Conservation (phyloP, 108 stramenopile species). For the Conticribra weissflogii region DNA sequence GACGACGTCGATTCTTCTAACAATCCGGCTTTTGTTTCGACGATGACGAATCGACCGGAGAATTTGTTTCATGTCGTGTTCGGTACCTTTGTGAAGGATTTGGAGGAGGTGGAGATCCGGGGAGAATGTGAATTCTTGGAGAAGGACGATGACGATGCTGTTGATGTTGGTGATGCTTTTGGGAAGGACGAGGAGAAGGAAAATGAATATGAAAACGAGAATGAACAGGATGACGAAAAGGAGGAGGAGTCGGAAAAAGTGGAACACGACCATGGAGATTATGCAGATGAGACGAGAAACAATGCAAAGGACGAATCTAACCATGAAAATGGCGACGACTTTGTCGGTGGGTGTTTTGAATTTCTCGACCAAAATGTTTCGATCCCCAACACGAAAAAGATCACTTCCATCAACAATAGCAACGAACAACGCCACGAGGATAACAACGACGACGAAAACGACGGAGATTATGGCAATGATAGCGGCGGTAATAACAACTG, state of each 20-base stretch:
- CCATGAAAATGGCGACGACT: neutral
- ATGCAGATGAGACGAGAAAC: neutral
- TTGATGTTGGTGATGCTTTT: neutral
- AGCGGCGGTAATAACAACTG: neutral
- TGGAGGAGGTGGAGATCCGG: neutral
- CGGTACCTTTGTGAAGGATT: neutral
- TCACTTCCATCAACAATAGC: neutral
- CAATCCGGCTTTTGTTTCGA: neutral
- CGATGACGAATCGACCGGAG: neutral
- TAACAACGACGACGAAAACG: neutral
- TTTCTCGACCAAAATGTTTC: neutral
- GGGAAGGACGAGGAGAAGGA: neutral
- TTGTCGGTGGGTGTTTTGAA: no score
- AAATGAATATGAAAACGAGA: neutral
- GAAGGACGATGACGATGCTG: neutral
- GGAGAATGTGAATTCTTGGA: neutral
- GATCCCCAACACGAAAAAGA: neutral
- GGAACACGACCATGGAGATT: neutral
- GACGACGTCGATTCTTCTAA: neutral
- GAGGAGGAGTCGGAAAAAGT: neutral
- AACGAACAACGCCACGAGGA: neutral
- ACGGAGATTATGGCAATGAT: neutral
- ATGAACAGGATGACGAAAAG: neutral
- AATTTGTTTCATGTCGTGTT: neutral
- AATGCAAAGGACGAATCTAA: neutral